Conservation (phyloP, 1,284 basidiomycete species). For the Moesziomyces aphidis region DNA sequence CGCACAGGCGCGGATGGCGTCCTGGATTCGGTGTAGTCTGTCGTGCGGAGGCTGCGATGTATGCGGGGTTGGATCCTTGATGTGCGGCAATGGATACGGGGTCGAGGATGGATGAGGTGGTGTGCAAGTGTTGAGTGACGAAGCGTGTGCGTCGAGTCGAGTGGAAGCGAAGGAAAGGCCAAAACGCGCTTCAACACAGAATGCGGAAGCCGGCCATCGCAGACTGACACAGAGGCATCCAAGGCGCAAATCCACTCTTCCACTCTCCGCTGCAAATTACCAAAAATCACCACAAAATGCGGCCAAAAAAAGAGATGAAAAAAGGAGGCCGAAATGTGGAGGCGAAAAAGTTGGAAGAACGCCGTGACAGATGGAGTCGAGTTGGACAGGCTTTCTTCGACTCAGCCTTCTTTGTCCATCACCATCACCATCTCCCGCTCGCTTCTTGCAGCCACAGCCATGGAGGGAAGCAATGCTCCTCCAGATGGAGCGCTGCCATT, state of each 20-base stretch:
- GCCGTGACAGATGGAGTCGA: too few relatives aligned
- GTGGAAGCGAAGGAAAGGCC: neutral
- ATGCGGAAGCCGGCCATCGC: conserved; percentile 23
- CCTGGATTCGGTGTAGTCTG: neutral
- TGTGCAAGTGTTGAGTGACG: neutral
- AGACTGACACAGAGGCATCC: too few relatives aligned
- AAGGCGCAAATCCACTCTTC: too few relatives aligned
- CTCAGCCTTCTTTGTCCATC: neutral
- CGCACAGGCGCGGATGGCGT: neutral
- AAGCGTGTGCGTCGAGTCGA: neutral
- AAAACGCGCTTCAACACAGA: conserved; percentile 9
- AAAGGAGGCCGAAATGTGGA: conserved; percentile 17
- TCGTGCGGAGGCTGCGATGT: too few relatives aligned
- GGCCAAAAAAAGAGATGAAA: conserved; percentile 1
- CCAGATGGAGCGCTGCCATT: conserved; percentile 42
- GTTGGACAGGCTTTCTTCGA: neutral
- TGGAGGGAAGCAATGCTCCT: neutral
- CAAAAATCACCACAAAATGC: neutral
- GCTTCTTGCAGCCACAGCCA: neutral
- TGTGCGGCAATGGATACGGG: neutral
- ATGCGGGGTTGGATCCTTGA: too few relatives aligned
- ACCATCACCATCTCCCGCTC: conserved; percentile 1
- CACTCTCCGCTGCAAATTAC: too few relatives aligned
- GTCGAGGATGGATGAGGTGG: neutral
- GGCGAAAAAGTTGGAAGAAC: conserved; percentile 18